Percentiles rank a stretch among this genome's conserved stretches.
phyloP scores from a whole-genome alignment of 768 basidiomycete species.

The Kwoniella sp. region DNA sequence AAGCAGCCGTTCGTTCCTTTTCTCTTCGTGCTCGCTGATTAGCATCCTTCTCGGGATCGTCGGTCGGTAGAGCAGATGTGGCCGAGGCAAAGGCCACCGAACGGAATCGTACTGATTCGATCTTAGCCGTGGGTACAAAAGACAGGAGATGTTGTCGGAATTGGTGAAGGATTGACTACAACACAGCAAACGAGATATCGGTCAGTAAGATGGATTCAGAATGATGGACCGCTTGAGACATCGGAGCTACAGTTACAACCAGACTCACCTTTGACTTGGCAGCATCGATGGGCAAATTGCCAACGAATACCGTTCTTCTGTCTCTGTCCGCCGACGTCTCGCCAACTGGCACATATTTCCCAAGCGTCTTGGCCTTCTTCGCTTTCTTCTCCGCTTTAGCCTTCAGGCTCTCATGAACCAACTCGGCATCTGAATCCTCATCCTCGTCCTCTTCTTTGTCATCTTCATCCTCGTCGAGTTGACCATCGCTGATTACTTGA shows the following conservation, averaged over 20 bases:
- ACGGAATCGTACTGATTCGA: slow-evolving; percentile 91
- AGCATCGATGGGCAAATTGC: slow-evolving; percentile 78
- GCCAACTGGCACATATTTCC: slow-evolving; percentile 65
- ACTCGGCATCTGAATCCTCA: slow-evolving; percentile 54
- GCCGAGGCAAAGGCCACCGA: slow-evolving; percentile 87
- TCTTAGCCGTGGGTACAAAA: slow-evolving; percentile 71
- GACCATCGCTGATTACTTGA: slow-evolving; percentile 6
- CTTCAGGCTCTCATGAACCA: slow-evolving; percentile 69
- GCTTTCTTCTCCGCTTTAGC: slow-evolving; percentile 48
- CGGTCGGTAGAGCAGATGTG: slow-evolving; percentile 64
- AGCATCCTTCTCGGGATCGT: slow-evolving; percentile 42
- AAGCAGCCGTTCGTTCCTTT: slow-evolving; percentile 52
- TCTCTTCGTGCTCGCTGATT: slow-evolving; percentile 46
- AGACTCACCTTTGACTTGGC: slow-evolving; percentile 71
- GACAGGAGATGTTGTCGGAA: slow-evolving; percentile 75
- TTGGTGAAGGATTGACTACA: slow-evolving; percentile 68
- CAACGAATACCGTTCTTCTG: slow-evolving; percentile 84
- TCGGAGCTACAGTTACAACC: too few species aligned
- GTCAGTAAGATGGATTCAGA: neutral
- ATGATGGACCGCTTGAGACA: too few species aligned
- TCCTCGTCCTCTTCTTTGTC: slow-evolving; percentile 35
- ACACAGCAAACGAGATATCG: too few species aligned
- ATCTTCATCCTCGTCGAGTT: slow-evolving; percentile 29
- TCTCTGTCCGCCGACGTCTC: slow-evolving; percentile 76
- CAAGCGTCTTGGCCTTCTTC: slow-evolving; percentile 34